Percentiles rank a stretch among this genome's conserved stretches.
Conservation (phyloP, 176 grass and related monocot species). For the Carex scoparia region DNA sequence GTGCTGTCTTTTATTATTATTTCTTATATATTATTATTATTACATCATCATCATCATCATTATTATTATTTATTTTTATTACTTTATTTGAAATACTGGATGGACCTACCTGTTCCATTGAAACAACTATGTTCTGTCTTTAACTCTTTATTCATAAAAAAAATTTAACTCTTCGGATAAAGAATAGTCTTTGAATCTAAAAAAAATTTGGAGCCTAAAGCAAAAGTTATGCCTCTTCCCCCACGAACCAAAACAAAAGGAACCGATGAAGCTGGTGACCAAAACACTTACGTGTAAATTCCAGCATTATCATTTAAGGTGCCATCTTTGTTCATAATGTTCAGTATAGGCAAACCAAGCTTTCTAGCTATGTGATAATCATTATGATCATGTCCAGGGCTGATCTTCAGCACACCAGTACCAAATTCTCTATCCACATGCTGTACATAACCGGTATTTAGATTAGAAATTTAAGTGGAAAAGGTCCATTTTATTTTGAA, state of each 20-base stretch:
- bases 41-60: background rate
- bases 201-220: background rate
- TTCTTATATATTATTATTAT: background rate
- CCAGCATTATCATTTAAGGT: conserved; percentile 93
- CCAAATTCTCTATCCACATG: conserved; percentile 99
- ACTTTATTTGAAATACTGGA: background rate
- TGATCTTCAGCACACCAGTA: conserved; percentile 96
- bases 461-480: background rate
- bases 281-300: conserved; percentile 64
- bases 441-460: conserved; percentile 41
- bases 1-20: background rate
- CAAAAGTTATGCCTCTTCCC: background rate
- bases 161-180: background rate
- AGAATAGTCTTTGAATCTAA: background rate
- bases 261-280: background rate
- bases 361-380: conserved; percentile 99
- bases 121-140: background rate
- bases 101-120: background rate
- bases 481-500: background rate
- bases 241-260: background rate
- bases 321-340: conserved; percentile 98
- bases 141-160: background rate
- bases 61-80: background rate
- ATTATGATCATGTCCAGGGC: conserved; percentile 98
- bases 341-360: conserved; percentile 93